Conservation (phyloP, 2,329 filamentous ascomycete species). For the Cyclaneusma minus region DNA sequence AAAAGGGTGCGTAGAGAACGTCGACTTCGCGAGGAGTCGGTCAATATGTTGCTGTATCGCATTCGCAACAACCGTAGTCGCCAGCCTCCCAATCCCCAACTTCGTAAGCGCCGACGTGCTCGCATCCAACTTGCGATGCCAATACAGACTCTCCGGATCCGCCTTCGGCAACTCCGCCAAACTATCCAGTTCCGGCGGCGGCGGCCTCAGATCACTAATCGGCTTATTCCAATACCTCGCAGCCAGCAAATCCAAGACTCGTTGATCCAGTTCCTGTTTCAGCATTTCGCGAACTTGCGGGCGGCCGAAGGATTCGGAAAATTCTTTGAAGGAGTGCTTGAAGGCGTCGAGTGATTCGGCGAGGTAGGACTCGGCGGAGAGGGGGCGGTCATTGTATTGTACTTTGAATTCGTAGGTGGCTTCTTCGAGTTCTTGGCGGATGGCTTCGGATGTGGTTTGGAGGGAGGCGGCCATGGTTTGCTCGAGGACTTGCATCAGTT, state of each 20-base stretch:
- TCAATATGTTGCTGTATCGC: slow-evolving; percentile 80
- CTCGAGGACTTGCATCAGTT: slow-evolving; percentile 92
- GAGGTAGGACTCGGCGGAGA: slow-evolving; percentile 91
- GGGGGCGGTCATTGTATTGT: slow-evolving; percentile 90
- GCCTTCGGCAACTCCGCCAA: slow-evolving; percentile 71
- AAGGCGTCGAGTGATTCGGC: slow-evolving; percentile 91
- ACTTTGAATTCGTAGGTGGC: slow-evolving; percentile 98
- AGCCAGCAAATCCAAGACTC: slow-evolving; percentile 82
- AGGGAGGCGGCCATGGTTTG: slow-evolving; percentile 93
- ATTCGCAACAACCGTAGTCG: slow-evolving; percentile 78
- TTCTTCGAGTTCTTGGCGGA: slow-evolving; percentile 88
- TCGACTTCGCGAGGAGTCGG: slow-evolving; percentile 60
- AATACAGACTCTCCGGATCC: slow-evolving; percentile 72
- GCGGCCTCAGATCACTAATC: slow-evolving; percentile 60
- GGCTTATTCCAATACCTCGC: slow-evolving; percentile 97
- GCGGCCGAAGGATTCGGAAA: slow-evolving; percentile 77
- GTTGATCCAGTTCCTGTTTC: slow-evolving; percentile 86
- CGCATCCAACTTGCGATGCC: slow-evolving; percentile 87
- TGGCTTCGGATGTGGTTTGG: slow-evolving; percentile 78
- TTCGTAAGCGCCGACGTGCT: slow-evolving; percentile 85
- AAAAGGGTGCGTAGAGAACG: slow-evolving; percentile 81
- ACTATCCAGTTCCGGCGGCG: slow-evolving; percentile 52
- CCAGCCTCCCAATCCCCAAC: slow-evolving; percentile 79
- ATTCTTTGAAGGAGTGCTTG: slow-evolving; percentile 95
- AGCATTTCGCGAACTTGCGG: slow-evolving; percentile 78